These are phyloP conservation scores for Exobasidium cylindrosporum DNA, from an alignment of 1,284 basidiomycete species.

Conservation along the genomic window DNA sequence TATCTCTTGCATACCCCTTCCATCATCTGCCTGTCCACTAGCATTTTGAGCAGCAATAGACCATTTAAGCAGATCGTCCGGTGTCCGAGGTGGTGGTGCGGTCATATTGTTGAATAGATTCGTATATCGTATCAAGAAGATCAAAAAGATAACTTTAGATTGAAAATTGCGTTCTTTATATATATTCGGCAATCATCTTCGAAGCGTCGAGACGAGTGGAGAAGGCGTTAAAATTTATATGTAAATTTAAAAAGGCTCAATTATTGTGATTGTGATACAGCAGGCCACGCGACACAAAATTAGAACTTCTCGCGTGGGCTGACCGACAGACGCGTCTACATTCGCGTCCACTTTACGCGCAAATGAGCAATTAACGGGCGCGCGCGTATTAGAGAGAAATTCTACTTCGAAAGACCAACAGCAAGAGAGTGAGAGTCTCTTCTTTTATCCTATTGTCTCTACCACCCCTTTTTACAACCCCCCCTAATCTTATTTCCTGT, in stretches of 20 bases:
- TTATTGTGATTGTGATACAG: neutral
- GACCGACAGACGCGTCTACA: neutral
- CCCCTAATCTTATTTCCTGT: neutral
- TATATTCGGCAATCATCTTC: too few relatives aligned
- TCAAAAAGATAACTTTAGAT: too few relatives aligned
- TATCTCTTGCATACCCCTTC: conserved; percentile 32
- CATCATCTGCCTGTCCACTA: neutral
- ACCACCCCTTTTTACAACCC: too few relatives aligned
- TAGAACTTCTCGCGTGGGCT: neutral
- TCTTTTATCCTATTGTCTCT: too few relatives aligned
- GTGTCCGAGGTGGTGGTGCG: conserved; percentile 23
- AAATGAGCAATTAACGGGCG: too few relatives aligned
- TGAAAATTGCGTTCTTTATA: too few relatives aligned
- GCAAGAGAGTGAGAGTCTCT: too few relatives aligned
- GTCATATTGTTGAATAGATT: conserved; percentile 1
- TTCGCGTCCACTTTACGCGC: neutral
- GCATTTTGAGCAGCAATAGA: conserved; percentile 30
- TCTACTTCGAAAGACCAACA: too few relatives aligned
- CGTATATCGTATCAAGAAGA: too few relatives aligned
- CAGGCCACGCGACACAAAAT: neutral
- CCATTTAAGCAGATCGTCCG: conserved; percentile 51
- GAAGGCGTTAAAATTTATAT: neutral
- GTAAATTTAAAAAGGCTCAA: too few relatives aligned
- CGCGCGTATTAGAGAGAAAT: too few relatives aligned
- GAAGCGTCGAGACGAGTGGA: neutral